These are phyloP conservation scores for Sporothrix curviconia DNA, from an alignment of 2,329 filamentous ascomycete genomes.

Conservation along the genomic window DNA sequence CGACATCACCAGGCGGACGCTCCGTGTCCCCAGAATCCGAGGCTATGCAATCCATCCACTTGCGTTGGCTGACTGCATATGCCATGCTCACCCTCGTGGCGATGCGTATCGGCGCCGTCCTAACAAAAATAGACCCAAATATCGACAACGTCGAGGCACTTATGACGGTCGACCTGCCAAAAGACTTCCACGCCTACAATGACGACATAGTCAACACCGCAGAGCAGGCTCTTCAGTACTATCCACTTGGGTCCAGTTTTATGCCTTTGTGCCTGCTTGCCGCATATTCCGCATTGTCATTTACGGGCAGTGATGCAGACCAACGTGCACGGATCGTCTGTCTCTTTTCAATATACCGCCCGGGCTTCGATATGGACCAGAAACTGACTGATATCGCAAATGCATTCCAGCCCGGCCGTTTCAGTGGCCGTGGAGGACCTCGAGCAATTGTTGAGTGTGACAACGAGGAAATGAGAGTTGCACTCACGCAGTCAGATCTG, in stretches of 20 bases:
- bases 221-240: conserved; percentile 12
- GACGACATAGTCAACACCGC: conserved; percentile 9
- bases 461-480: neutral
- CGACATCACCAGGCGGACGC: neutral
- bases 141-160: neutral
- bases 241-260: conserved; percentile 15
- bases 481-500: neutral
- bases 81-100: conserved; percentile 13
- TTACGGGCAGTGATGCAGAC: neutral
- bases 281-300: neutral
- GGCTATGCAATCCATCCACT: neutral
- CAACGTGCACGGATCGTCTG: neutral
- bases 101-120: conserved; percentile 11
- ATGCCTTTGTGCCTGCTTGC: conserved; percentile 15
- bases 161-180: neutral
- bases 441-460: neutral
- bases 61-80: conserved; percentile 10
- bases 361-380: neutral
- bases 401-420: neutral
- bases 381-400: neutral
- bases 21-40: neutral
- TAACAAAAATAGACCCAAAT: neutral
- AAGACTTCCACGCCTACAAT: neutral
- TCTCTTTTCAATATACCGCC: neutral
- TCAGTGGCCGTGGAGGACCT: neutral